Conservation (phyloP, 2,329 filamentous ascomycete genomes). For the Camillea tinctor region DNA sequence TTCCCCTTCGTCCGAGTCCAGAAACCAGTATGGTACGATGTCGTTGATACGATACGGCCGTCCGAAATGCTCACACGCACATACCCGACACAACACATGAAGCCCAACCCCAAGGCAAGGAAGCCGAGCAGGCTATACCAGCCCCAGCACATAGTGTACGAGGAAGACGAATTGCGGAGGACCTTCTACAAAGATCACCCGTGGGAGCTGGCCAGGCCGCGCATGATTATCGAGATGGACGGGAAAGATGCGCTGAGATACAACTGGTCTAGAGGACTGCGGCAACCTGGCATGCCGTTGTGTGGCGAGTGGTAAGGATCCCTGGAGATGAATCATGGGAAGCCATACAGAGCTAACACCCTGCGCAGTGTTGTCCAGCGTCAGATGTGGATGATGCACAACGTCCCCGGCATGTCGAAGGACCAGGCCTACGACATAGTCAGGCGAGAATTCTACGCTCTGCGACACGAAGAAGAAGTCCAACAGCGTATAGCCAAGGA, state of each 20-base stretch:
- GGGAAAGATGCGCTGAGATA: constrained; percentile 75
- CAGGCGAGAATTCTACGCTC: constrained; percentile 84
- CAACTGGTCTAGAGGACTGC: constrained; percentile 75
- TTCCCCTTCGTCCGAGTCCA: constrained; percentile 29
- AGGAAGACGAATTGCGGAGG: constrained; percentile 77
- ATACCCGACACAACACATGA: constrained; percentile 47
- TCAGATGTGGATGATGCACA: constrained; percentile 80
- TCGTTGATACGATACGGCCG: constrained; percentile 54
- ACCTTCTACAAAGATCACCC: constrained; percentile 93
- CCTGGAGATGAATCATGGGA: not conserved
- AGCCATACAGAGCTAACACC: not conserved
- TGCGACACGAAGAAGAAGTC: constrained; percentile 80
- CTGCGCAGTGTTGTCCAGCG: constrained; percentile 79
- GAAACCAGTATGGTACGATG: constrained; percentile 49
- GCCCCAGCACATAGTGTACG: constrained; percentile 74
- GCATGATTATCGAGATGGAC: constrained; percentile 79
- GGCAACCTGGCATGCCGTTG: constrained; percentile 72
- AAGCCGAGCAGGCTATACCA: constrained; percentile 77
- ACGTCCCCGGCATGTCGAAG: constrained; percentile 55
- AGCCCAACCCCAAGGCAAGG: constrained; percentile 45
- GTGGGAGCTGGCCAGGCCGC: constrained; percentile 91
- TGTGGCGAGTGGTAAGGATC: constrained; percentile 77
- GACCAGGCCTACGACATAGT: constrained; percentile 79
- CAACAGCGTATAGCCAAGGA: constrained; percentile 80
- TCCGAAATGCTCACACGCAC: constrained; percentile 57